Evolutionary conservation across 2,329 filamentous ascomycete genomes (phyloP).

Genomic region (Paecilomyces variotii): DNA sequence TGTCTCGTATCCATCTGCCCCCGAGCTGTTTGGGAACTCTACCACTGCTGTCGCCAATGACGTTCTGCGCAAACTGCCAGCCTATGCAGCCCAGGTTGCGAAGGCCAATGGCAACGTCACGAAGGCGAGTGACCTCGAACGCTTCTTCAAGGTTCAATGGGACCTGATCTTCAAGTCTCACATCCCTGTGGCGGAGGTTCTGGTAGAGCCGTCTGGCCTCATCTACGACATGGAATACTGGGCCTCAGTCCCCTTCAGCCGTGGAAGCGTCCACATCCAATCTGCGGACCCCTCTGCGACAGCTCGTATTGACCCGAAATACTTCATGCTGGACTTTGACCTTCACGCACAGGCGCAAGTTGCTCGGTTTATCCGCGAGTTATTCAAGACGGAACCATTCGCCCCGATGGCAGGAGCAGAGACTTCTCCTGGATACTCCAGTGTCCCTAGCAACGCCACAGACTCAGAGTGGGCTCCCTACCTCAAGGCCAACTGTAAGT

Average conservation of each 20-base stretch:
- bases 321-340: constrained; percentile 22
- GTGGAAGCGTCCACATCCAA: constrained; percentile 21
- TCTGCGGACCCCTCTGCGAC: constrained; percentile 15
- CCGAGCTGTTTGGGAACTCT: constrained; percentile 16
- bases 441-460: constrained; percentile 13
- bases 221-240: constrained; percentile 16
- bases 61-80: constrained; percentile 11
- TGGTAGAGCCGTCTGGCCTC: constrained; percentile 12
- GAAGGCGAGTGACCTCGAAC: constrained; percentile 12
- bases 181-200: constrained; percentile 20
- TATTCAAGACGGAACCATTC: constrained; percentile 14
- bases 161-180: constrained; percentile 18
- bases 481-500: constrained; percentile 18
- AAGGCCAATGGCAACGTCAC: constrained; percentile 17
- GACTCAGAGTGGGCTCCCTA: constrained; percentile 16
- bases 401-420: constrained; percentile 10
- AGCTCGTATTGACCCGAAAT: constrained; percentile 23
- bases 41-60: constrained; percentile 9
- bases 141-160: constrained; percentile 19
- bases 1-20: constrained; percentile 14
- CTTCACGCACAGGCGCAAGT: constrained; percentile 15
- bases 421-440: constrained; percentile 11
- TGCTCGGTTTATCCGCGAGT: constrained; percentile 12
- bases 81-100: constrained; percentile 13
- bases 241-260: constrained; percentile 22